Percentiles rank a stretch among this genome's conserved stretches.
Evolutionary conservation across 805 yeast genomes (phyloP).

Genomic region (Hanseniaspora occidentalis): DNA sequence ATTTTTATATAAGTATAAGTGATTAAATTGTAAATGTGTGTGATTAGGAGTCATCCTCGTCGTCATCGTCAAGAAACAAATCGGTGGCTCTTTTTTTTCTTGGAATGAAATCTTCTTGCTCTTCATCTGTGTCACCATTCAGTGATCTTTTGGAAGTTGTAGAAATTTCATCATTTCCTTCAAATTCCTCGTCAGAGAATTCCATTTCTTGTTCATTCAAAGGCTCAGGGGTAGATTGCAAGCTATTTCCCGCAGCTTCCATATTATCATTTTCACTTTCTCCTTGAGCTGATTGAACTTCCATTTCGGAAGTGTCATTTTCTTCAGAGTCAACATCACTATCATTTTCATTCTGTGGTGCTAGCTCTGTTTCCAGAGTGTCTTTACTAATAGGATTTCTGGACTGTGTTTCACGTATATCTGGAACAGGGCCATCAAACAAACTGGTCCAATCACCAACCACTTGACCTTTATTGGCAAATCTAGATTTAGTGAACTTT

Average conservation of each 20-base stretch:
- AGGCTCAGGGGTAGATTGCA: too few relatives aligned
- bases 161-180: too few relatives aligned
- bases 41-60: too few relatives aligned
- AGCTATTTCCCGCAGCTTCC: background rate
- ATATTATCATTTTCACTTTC: background rate
- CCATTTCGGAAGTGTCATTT: background rate
- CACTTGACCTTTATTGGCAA: slow-evolving; percentile 13
- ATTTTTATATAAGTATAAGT: too few relatives aligned
- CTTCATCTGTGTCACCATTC: background rate
- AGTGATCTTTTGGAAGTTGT: background rate
- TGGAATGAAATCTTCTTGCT: too few relatives aligned
- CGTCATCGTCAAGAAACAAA: slow-evolving; percentile 10
- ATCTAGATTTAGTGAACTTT: slow-evolving; percentile 20
- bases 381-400: background rate
- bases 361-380: background rate
- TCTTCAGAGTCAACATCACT: background rate
- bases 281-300: background rate
- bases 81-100: slow-evolving; percentile 4
- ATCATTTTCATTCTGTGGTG: background rate
- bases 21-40: too few relatives aligned
- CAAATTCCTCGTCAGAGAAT: background rate
- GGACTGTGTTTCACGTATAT: background rate
- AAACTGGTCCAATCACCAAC: slow-evolving; percentile 14
- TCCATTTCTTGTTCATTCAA: slow-evolving; percentile 5
- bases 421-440: slow-evolving; percentile 19